A percentile compares a stretch with the other conserved stretches of the same genome.
phyloP scores from a whole-genome alignment of 805 yeast species.

The Teunomyces stri region DNA sequence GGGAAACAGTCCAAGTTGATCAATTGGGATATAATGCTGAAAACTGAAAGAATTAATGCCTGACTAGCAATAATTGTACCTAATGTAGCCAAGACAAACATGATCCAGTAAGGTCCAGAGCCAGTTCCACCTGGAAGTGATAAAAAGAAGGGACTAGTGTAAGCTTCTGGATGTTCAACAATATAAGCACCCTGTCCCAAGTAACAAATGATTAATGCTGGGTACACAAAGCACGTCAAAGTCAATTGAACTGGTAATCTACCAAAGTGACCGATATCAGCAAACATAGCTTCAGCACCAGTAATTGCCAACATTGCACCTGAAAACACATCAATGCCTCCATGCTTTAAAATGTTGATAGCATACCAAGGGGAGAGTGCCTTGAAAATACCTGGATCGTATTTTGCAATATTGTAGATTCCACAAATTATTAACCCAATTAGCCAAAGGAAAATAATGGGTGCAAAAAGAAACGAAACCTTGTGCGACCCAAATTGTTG shows the following conservation, averaged over 20 bases:
- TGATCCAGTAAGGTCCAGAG: conserved; percentile 46
- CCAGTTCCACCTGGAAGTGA: conserved; percentile 51
- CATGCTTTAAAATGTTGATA: conserved; percentile 37
- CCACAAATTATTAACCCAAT: conserved; percentile 46
- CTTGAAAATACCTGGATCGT: conserved; percentile 44
- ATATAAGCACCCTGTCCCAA: conserved; percentile 59
- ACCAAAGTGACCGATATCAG: conserved; percentile 60
- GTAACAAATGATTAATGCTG: conserved; percentile 50
- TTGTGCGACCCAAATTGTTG: conserved; percentile 52
- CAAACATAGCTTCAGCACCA: conserved; percentile 65
- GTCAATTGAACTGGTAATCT: conserved; percentile 49
- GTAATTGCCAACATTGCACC: conserved; percentile 56
- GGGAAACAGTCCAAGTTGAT: conserved; percentile 57
- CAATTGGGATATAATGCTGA: conserved; percentile 50
- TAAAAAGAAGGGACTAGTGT: conserved; percentile 44
- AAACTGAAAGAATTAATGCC: conserved; percentile 56
- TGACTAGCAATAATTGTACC: conserved; percentile 61
- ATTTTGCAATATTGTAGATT: conserved; percentile 39
- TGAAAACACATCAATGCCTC: conserved; percentile 44
- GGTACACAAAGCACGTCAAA: conserved; percentile 46
- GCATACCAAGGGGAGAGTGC: conserved; percentile 55
- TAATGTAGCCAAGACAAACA: conserved; percentile 52
- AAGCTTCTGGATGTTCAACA: conserved; percentile 35
- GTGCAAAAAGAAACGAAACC: conserved; percentile 51
- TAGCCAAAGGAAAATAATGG: conserved; percentile 53